phyloP scores from a whole-genome alignment of 257 asterid genomes.

The Ajuga chamaepitys region DNA sequence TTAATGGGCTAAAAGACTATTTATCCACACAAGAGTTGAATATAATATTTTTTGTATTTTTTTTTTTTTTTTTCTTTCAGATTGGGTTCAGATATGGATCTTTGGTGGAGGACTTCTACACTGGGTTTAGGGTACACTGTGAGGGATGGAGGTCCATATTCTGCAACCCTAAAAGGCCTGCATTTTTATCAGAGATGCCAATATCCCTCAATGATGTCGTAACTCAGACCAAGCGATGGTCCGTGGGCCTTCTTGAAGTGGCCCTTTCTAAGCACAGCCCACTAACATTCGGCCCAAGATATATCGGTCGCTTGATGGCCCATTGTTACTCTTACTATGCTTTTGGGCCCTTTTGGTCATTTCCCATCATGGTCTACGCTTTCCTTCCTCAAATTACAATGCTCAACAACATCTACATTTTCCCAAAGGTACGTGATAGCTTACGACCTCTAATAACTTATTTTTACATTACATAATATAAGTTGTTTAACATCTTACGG shows the following conservation, averaged over 20 bases:
- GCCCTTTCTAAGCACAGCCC: constrained; percentile 48
- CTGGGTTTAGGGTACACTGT: constrained; percentile 54
- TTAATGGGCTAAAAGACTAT: too few relatives aligned
- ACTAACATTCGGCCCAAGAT: constrained; percentile 36
- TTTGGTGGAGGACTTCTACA: constrained; percentile 67
- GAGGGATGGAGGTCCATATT: constrained; percentile 78
- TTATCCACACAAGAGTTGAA: too few relatives aligned
- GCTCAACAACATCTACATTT: constrained; percentile 39
- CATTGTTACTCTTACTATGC: constrained; percentile 48
- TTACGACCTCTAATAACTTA: too few relatives aligned
- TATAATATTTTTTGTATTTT: too few relatives aligned
- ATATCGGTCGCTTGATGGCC: constrained; percentile 45
- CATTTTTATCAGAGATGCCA: constrained; percentile 63
- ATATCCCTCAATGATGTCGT: constrained; percentile 47
- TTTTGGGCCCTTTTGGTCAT: constrained; percentile 57
- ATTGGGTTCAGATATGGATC: constrained; percentile 79
- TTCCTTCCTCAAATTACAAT: constrained; percentile 51
- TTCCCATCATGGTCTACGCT: constrained; percentile 51
- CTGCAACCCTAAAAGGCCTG: constrained; percentile 58
- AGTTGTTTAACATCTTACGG: too few relatives aligned
- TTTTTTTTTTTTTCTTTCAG: constrained; percentile 18
- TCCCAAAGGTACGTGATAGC: constrained; percentile 85
- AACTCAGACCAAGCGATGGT: constrained; percentile 61
- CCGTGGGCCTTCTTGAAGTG: constrained; percentile 70
- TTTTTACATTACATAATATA: too few relatives aligned